Percentiles rank a stretch among this genome's conserved stretches.
These are phyloP conservation scores for Trichosporon coremiiforme DNA, from an alignment of 1,284 basidiomycete genomes.

Conservation along the genomic window DNA sequence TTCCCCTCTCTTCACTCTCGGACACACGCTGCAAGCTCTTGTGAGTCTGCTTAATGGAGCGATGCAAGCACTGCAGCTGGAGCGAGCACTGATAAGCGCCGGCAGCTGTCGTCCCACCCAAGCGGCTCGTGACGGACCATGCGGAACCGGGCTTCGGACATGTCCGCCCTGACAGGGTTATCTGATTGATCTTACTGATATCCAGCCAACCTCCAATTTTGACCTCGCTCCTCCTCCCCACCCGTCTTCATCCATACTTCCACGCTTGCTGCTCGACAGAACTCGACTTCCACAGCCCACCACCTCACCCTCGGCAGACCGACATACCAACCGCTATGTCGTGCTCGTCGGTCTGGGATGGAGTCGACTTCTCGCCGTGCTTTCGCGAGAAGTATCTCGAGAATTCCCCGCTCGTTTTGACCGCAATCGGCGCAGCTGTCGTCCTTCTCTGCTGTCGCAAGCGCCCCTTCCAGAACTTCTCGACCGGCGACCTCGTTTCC, in stretches of 20 bases:
- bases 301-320: not conserved
- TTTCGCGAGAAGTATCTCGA: constrained; percentile 46
- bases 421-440: constrained; percentile 35
- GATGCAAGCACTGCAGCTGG: not conserved
- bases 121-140: not conserved
- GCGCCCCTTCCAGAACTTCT: not conserved
- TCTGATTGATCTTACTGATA: not conserved
- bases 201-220: constrained; percentile 13
- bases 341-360: constrained; percentile 50
- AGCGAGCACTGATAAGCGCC: not conserved
- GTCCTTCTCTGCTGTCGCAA: constrained; percentile 16
- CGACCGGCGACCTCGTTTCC: constrained; percentile 33
- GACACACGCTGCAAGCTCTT: not conserved
- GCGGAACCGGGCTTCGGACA: constrained; percentile 1
- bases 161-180: constrained; percentile 12
- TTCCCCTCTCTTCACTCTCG: not conserved
- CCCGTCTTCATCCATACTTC: not conserved
- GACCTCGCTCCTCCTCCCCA: not conserved
- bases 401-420: constrained; percentile 46
- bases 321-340: not conserved
- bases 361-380: constrained; percentile 56
- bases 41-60: not conserved
- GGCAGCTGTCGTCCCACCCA: not conserved
- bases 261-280: no score
- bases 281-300: not conserved